Evolutionary conservation across 2,329 filamentous ascomycete species (phyloP).

Genomic region (Periglandula ipomoeae): DNA sequence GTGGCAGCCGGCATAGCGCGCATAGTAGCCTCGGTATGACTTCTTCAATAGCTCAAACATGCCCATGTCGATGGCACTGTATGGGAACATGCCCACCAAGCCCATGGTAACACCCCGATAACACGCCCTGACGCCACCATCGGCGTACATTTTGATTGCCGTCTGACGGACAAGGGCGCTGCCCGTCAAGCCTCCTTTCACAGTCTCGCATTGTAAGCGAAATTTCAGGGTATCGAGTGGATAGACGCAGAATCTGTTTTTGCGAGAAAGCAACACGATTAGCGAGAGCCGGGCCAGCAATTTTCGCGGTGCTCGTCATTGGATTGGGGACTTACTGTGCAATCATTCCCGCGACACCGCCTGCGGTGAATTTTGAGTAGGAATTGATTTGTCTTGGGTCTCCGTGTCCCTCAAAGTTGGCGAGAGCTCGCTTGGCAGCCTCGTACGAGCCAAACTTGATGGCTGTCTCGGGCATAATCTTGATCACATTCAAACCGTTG

Average conservation of each 20-base stretch:
- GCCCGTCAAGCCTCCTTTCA: slow-evolving; percentile 74
- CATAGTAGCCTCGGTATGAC: slow-evolving; percentile 59
- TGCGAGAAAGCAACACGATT: background rate
- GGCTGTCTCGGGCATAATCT: slow-evolving; percentile 97
- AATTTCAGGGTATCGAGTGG: slow-evolving; percentile 79
- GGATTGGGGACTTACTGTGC: slow-evolving; percentile 58
- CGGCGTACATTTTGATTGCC: slow-evolving; percentile 74
- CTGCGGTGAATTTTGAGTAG: slow-evolving; percentile 82
- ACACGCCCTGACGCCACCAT: slow-evolving; percentile 64
- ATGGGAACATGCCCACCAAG: slow-evolving; percentile 92
- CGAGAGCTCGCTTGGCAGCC: slow-evolving; percentile 81
- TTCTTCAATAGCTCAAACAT: slow-evolving; percentile 91
- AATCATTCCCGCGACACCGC: slow-evolving; percentile 86
- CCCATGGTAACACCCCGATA: slow-evolving; percentile 94
- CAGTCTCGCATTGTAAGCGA: slow-evolving; percentile 86
- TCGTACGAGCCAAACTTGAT: slow-evolving; percentile 98
- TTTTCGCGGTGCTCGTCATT: background rate
- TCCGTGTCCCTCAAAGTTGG: slow-evolving; percentile 77
- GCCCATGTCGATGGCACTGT: slow-evolving; percentile 91
- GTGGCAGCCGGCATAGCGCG: slow-evolving; percentile 58
- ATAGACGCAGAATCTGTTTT: slow-evolving; percentile 79
- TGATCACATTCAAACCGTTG: slow-evolving; percentile 91
- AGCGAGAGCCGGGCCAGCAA: background rate
- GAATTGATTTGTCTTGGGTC: slow-evolving; percentile 72
- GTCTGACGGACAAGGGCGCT: slow-evolving; percentile 76